Conservation (phyloP, 1,139 yeast genomes). For the Pichia kudriavzevii region DNA sequence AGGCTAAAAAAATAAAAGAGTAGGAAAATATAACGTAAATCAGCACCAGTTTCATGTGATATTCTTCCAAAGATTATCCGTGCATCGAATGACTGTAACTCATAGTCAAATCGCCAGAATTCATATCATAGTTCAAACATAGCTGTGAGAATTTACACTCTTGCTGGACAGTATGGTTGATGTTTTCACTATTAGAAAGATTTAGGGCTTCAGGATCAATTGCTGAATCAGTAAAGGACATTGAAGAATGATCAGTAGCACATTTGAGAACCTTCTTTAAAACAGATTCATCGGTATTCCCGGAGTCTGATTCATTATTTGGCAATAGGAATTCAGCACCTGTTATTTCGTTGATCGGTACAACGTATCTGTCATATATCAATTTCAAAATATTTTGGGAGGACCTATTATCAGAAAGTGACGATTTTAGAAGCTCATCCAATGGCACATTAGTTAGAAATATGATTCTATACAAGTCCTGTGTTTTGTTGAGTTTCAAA, state of each 20-base stretch:
- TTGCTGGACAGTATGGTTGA: slow-evolving; percentile 5
- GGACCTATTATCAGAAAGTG: slow-evolving; percentile 19
- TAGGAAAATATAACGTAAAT: no score
- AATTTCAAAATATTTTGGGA: slow-evolving; percentile 18
- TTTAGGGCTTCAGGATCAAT: slow-evolving; percentile 27
- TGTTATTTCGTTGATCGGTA: slow-evolving; percentile 24
- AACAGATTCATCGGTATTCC: slow-evolving; percentile 1
- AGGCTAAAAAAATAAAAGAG: no score
- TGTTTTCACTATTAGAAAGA: slow-evolving; percentile 13
- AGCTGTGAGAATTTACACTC: slow-evolving; percentile 26
- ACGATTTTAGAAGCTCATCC: slow-evolving; percentile 19
- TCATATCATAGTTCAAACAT: slow-evolving; percentile 22
- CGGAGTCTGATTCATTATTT: slow-evolving; percentile 1
- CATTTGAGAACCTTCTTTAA: slow-evolving; percentile 21
- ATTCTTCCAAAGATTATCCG: no score
- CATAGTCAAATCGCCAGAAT: slow-evolving; percentile 23
- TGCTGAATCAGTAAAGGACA: slow-evolving; percentile 16
- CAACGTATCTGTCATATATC: slow-evolving; percentile 23
- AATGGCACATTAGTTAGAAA: slow-evolving; percentile 18
- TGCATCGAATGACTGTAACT: slow-evolving; percentile 27
- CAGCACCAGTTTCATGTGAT: no score
- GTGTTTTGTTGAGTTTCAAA: slow-evolving; percentile 19
- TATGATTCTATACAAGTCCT: slow-evolving; percentile 22
- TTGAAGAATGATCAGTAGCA: slow-evolving; percentile 22
- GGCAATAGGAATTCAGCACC: slow-evolving; percentile 24